These are phyloP conservation scores for Lachnellula hyalina DNA, from an alignment of 2,329 filamentous ascomycete genomes.

Conservation along the genomic window DNA sequence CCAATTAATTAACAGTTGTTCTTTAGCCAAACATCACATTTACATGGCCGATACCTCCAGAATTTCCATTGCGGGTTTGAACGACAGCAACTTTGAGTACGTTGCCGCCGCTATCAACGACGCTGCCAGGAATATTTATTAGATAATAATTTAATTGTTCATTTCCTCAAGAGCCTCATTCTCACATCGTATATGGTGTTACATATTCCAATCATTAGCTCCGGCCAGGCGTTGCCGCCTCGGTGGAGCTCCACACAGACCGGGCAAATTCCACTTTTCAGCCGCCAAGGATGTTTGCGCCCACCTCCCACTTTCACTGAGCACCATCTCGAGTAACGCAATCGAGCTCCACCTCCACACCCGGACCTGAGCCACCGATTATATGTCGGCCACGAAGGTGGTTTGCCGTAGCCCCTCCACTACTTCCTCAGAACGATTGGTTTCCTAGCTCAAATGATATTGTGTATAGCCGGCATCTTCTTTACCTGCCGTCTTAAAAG, in stretches of 20 bases:
- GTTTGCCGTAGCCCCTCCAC: too few relatives aligned
- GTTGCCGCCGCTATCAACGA: conserved; percentile 26
- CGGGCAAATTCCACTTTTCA: background rate
- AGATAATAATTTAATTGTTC: background rate
- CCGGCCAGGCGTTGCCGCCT: too few relatives aligned
- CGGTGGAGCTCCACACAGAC: background rate
- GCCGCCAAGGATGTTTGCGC: background rate
- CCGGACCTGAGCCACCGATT: background rate
- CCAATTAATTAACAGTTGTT: background rate
- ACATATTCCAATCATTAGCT: too few relatives aligned
- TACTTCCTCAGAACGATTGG: background rate
- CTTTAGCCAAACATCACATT: conserved; percentile 29
- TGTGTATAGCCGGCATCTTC: background rate
- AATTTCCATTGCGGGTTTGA: conserved; percentile 37
- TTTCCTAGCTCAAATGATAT: background rate
- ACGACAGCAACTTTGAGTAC: conserved; percentile 33
- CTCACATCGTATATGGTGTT: background rate
- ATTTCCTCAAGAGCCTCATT: background rate
- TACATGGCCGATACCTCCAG: conserved; percentile 37
- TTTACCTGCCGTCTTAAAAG: background rate
- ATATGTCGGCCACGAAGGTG: too few relatives aligned
- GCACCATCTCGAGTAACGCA: background rate
- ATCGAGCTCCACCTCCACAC: background rate
- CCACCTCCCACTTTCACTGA: background rate
- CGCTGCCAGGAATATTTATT: conserved; percentile 3